phyloP scores from a whole-genome alignment of 768 basidiomycete genomes.

The Lentinula lateritia region DNA sequence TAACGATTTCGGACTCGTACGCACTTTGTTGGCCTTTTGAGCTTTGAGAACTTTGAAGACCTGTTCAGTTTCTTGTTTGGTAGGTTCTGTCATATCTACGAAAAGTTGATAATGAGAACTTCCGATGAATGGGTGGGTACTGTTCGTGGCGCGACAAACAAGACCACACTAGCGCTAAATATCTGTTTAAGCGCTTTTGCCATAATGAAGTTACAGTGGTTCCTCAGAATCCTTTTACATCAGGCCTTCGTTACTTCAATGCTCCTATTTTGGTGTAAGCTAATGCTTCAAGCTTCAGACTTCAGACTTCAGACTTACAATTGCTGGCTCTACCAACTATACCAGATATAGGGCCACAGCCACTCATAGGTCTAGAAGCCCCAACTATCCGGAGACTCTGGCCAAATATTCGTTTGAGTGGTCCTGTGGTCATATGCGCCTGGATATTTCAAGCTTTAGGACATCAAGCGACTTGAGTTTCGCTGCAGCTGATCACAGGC shows the following conservation, averaged over 20 bases:
- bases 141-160: too few species aligned
- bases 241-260: too few species aligned
- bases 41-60: constrained; percentile 80
- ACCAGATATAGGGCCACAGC: not conserved
- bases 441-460: too few species aligned
- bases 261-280: too few species aligned
- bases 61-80: constrained; percentile 83
- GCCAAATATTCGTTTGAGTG: not conserved
- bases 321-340: not conserved
- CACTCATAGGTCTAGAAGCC: not conserved
- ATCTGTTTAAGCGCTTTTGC: too few species aligned
- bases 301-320: not conserved
- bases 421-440: too few species aligned
- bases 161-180: too few species aligned
- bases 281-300: not conserved
- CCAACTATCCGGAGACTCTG: not conserved
- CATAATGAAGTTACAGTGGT: too few species aligned
- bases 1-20: constrained; percentile 8
- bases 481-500: too few species aligned
- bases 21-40: constrained; percentile 57
- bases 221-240: too few species aligned
- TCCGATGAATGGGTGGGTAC: not conserved
- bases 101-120: not conserved
- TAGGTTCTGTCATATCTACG: constrained; percentile 59
- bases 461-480: too few species aligned